phyloP scores from a whole-genome alignment of 2,329 filamentous ascomycete species.

The Colletotrichum lupini region DNA sequence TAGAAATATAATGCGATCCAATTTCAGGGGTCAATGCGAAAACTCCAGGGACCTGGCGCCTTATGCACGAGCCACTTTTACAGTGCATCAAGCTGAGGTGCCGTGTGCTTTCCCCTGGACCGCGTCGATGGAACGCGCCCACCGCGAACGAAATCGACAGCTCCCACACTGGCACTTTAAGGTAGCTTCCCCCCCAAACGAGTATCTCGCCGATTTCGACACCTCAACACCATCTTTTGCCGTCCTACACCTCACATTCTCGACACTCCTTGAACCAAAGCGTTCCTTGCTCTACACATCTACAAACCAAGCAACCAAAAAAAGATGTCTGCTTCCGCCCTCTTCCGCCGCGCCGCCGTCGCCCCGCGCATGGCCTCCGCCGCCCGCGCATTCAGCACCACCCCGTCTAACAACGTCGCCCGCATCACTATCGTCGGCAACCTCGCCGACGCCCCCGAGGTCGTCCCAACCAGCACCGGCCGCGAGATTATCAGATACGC shows the following conservation, averaged over 20 bases:
- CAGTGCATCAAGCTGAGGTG: neutral
- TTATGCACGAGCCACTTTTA: neutral
- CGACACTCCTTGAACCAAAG: neutral
- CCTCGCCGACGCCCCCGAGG: slow-evolving; percentile 82
- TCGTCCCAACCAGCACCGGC: slow-evolving; percentile 75
- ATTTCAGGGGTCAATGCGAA: neutral
- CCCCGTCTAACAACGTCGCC: slow-evolving; percentile 73
- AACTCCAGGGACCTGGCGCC: neutral
- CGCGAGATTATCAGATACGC: slow-evolving; percentile 81
- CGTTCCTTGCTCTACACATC: slow-evolving; percentile 1
- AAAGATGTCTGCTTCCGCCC: slow-evolving; percentile 58
- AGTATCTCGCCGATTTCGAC: slow-evolving; percentile 6
- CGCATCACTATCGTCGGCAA: slow-evolving; percentile 89
- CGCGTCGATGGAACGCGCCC: slow-evolving; percentile 12
- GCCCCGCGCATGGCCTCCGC: slow-evolving; percentile 56
- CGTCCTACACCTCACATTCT: neutral
- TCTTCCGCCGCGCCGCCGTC: slow-evolving; percentile 63
- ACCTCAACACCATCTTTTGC: slow-evolving; percentile 5
- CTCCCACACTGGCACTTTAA: neutral
- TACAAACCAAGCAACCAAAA: neutral
- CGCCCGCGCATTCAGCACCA: slow-evolving; percentile 80
- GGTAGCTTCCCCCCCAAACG: neutral
- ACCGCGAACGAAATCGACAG: slow-evolving; percentile 1
- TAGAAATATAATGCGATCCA: neutral
- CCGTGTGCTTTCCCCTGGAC: neutral